A percentile compares a stretch with the other conserved stretches of the same genome.
These are phyloP conservation scores for Spiraea crenata DNA, from an alignment of 331 rosid genomes.

Conservation along the genomic window DNA sequence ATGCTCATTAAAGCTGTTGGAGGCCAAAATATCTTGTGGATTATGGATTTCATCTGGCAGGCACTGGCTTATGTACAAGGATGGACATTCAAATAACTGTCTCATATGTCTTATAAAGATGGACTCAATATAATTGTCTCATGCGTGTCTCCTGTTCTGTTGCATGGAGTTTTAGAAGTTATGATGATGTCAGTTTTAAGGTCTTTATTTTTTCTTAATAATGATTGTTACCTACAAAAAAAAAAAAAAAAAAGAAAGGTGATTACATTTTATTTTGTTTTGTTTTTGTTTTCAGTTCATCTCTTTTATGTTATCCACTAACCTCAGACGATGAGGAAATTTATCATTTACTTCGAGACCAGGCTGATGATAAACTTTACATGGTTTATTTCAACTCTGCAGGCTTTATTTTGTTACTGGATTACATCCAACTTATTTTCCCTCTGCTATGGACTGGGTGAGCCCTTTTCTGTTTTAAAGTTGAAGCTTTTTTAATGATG, in stretches of 20 bases:
- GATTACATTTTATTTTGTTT: neutral
- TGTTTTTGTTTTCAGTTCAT: neutral
- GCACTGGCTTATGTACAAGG: neutral
- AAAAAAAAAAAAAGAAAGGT: neutral
- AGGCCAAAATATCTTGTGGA: neutral
- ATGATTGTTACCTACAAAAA: neutral
- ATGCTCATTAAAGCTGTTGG: neutral
- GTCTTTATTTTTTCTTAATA: neutral
- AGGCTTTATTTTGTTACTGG: slow-evolving; percentile 98
- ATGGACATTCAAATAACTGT: neutral
- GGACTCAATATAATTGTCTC: neutral
- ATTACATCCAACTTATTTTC: slow-evolving; percentile 82
- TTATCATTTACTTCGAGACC: neutral
- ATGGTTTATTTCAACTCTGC: slow-evolving; percentile 32
- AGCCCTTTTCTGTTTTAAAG: slow-evolving; percentile 29
- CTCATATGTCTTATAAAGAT: neutral
- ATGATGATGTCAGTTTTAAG: neutral
- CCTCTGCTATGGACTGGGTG: slow-evolving; percentile 66
- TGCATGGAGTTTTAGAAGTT: slow-evolving; percentile 1
- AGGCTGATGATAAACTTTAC: slow-evolving; percentile 1
- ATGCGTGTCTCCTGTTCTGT: neutral
- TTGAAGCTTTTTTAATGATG: neutral
- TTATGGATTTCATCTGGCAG: neutral
- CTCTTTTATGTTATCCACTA: neutral
- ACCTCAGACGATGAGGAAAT: slow-evolving; percentile 3